Base-by-base conservation (phyloP, 75 land plant genomes). In the Picea sitchensis region DNA sequence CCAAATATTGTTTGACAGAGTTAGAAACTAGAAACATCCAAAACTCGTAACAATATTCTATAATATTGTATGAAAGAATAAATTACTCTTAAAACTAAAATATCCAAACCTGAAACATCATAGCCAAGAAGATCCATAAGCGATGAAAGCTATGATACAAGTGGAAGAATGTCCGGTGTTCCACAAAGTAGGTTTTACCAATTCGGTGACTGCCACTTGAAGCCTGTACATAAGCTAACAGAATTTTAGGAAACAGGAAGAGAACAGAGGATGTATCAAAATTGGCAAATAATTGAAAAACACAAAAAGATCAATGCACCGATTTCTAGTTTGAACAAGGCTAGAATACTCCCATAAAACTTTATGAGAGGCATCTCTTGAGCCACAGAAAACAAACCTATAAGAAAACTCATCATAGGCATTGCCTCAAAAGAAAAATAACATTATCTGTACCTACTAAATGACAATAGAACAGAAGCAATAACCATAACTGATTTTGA, bases 91-190 rank as follows among this genome's bases (percentile, higher is more conserved):
- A 41, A 47, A 71, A 71, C 9, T 44, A 18, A 71, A 71, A 57
- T 54, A 9, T 30, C 54, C 79, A 76, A 59, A 95, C 99, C 99
- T 97, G 99, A 79, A 97, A 90, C 91, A 93, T 90, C 87, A 96
- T 86, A 41, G 86, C 78, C 56, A 97, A 87, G 81, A 97, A 97
- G 58, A 97, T 97, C 99, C 99, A 97, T 13, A 97, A 81, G 8
- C 99, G 98, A 72, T 95, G 96, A 73, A 97, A 97, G 80, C 99
- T 97, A 83, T 97, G 99, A 75, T 96, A 96, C 38, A 96, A 88
- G 84, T 94, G 92, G 65, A 94, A 85, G 71, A 95, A 95, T 26
- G 94, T 90, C 60, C 98, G 89, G 65, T 96, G 98, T 87, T 96
- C 98, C 62, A 96, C 98, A 90, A 96, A 95, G 23, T 92, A 87